A percentile compares a stretch with the other conserved stretches of the same genome.
Conservation (phyloP, 768 basidiomycete genomes). For the Artomyces pyxidatus region DNA sequence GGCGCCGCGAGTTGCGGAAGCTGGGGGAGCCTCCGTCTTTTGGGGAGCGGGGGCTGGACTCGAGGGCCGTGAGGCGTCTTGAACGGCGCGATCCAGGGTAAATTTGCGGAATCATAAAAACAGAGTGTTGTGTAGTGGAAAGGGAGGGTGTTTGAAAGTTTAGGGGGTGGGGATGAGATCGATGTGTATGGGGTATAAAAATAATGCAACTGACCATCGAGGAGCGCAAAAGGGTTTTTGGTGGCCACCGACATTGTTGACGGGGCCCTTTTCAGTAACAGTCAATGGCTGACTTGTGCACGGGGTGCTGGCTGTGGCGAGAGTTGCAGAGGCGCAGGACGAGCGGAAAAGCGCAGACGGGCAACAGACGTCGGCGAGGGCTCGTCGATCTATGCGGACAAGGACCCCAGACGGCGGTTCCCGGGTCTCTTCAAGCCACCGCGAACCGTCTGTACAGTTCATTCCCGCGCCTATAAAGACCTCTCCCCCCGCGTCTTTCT, state of each 20-base stretch:
- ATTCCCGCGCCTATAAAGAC: slow-evolving; percentile 20
- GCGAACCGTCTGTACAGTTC: slow-evolving; percentile 26
- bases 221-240: slow-evolving; percentile 78
- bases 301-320: not conserved
- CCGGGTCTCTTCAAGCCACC: slow-evolving; percentile 23
- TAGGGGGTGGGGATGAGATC: not conserved
- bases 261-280: slow-evolving; percentile 45
- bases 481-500: not conserved
- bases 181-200: not conserved
- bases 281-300: not conserved
- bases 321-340: slow-evolving; percentile 2
- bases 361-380: not conserved
- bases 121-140: not conserved
- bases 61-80: slow-evolving; percentile 35
- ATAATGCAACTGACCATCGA: slow-evolving; percentile 51
- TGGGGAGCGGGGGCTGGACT: slow-evolving; percentile 32
- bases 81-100: not conserved
- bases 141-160: slow-evolving; percentile 1
- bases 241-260: slow-evolving; percentile 86
- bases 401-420: slow-evolving; percentile 16
- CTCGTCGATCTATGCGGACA: no score
- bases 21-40: slow-evolving; percentile 21
- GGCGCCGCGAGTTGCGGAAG: slow-evolving; percentile 29
- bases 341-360: not conserved
- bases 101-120: not conserved